A percentile compares a stretch with the other conserved stretches of the same genome.
Conservation (phyloP, 2,329 filamentous ascomycete species). For the Neonectria hederae region DNA sequence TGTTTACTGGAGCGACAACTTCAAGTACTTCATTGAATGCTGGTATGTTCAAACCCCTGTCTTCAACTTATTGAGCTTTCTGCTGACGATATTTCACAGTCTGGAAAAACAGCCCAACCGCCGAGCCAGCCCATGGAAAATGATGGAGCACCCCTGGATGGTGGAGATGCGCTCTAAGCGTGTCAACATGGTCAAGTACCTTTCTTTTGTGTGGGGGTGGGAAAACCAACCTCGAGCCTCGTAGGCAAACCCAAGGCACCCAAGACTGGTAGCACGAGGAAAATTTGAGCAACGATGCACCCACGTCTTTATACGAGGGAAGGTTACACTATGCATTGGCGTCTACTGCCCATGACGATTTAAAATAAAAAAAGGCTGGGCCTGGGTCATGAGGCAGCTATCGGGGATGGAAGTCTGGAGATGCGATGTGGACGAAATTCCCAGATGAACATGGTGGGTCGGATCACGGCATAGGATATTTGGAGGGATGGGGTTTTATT, state of each 20-base stretch:
- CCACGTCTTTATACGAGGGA: slow-evolving; percentile 18
- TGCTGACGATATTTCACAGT: slow-evolving; percentile 60
- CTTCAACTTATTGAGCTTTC: background rate
- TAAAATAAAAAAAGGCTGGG: slow-evolving; percentile 33
- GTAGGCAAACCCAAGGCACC: slow-evolving; percentile 28
- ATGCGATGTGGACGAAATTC: slow-evolving; percentile 1
- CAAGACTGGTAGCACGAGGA: slow-evolving; percentile 26
- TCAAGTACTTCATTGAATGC: slow-evolving; percentile 99
- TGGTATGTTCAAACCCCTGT: slow-evolving; percentile 72
- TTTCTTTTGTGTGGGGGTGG: slow-evolving; percentile 98
- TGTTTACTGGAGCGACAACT: slow-evolving; percentile 95
- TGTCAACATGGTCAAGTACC: slow-evolving; percentile 96
- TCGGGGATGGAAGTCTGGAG: slow-evolving; percentile 11
- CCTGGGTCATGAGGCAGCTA: slow-evolving; percentile 29
- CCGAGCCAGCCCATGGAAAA: slow-evolving; percentile 94
- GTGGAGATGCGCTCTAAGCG: slow-evolving; percentile 94
- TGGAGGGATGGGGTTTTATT: background rate
- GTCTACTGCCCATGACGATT: slow-evolving; percentile 23
- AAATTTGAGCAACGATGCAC: slow-evolving; percentile 20
- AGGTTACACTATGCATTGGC: slow-evolving; percentile 10
- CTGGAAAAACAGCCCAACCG: slow-evolving; percentile 91
- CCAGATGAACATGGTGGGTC: slow-evolving; percentile 3
- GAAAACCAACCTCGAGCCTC: slow-evolving; percentile 54
- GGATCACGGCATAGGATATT: slow-evolving; percentile 5
- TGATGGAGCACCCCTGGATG: slow-evolving; percentile 99